phyloP scores from a whole-genome alignment of 2,329 filamentous ascomycete species.

The Colletotrichum gigasporum region DNA sequence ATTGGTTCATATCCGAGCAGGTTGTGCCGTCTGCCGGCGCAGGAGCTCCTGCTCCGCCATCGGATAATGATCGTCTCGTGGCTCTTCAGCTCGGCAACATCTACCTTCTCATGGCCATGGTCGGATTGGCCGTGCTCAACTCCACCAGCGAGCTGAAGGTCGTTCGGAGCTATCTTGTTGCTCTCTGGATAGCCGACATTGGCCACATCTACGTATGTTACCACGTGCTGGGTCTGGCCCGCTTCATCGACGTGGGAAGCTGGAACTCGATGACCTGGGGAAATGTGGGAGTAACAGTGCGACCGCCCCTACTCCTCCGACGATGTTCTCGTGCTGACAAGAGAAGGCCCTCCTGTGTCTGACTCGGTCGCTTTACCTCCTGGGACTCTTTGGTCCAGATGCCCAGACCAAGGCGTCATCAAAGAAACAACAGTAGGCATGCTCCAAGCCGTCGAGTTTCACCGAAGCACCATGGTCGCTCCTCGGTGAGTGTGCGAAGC shows the following conservation, averaged over 20 bases:
- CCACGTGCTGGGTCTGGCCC: conserved; percentile 64
- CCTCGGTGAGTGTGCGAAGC: no score
- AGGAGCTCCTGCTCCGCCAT: conserved; percentile 42
- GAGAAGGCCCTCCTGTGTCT: conserved; percentile 41
- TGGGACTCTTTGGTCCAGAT: conserved; percentile 43
- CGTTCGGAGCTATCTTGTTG: conserved; percentile 73
- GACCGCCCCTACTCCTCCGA: conserved; percentile 35
- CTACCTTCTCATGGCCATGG: conserved; percentile 72
- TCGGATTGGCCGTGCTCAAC: conserved; percentile 71
- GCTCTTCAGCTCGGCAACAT: conserved; percentile 75
- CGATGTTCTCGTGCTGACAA: not conserved
- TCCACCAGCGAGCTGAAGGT: conserved; percentile 72
- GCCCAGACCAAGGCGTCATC: conserved; percentile 24
- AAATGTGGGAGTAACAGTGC: conserved; percentile 73
- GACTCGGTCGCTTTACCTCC: conserved; percentile 41
- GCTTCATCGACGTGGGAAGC: conserved; percentile 58
- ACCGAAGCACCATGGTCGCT: no score
- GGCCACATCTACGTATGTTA: conserved; percentile 71
- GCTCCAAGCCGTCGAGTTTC: no score
- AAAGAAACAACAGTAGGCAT: conserved; percentile 16
- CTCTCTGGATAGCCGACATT: conserved; percentile 72
- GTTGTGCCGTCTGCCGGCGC: conserved; percentile 48
- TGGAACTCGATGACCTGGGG: conserved; percentile 82
- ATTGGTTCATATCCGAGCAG: conserved; percentile 73
- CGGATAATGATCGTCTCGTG: conserved; percentile 62